A percentile compares a stretch with the other conserved stretches of the same genome.
phyloP scores from a whole-genome alignment of 2,329 filamentous ascomycete species.

The Talaromyces sp. region DNA sequence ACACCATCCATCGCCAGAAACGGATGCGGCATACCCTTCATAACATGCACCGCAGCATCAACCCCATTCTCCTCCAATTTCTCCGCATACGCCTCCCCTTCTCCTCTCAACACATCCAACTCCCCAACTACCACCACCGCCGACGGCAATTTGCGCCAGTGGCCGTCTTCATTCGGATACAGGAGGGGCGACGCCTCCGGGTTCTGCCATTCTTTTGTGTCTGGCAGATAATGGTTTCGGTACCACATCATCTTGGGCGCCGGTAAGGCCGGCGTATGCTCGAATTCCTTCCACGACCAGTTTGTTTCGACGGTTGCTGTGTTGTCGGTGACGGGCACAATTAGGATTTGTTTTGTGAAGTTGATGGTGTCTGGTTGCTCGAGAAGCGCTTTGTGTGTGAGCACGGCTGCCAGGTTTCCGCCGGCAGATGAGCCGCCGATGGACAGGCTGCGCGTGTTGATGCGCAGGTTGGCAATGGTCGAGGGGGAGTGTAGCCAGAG shows the following conservation, averaged over 20 bases:
- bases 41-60: conserved; percentile 42
- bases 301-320: conserved; percentile 43
- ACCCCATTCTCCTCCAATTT: conserved; percentile 45
- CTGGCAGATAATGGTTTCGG: conserved; percentile 51
- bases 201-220: conserved; percentile 39
- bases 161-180: conserved; percentile 35
- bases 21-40: conserved; percentile 53
- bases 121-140: conserved; percentile 51
- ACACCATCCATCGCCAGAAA: conserved; percentile 55
- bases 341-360: conserved; percentile 48
- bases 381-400: conserved; percentile 46
- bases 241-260: conserved; percentile 58
- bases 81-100: conserved; percentile 48
- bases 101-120: conserved; percentile 51
- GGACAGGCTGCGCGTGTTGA: conserved; percentile 40
- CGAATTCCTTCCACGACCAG: conserved; percentile 45
- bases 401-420: conserved; percentile 47
- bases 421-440: conserved; percentile 49
- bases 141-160: conserved; percentile 45
- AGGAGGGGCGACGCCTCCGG: conserved; percentile 52
- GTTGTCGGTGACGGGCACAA: conserved; percentile 55
- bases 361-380: conserved; percentile 30
- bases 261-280: conserved; percentile 48
- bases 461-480: conserved; percentile 28
- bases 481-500: conserved; percentile 43